Percentiles rank a stretch among this genome's conserved stretches.
Evolutionary conservation across 768 basidiomycete genomes (phyloP).

Genomic region (Termitomyces sp.): DNA sequence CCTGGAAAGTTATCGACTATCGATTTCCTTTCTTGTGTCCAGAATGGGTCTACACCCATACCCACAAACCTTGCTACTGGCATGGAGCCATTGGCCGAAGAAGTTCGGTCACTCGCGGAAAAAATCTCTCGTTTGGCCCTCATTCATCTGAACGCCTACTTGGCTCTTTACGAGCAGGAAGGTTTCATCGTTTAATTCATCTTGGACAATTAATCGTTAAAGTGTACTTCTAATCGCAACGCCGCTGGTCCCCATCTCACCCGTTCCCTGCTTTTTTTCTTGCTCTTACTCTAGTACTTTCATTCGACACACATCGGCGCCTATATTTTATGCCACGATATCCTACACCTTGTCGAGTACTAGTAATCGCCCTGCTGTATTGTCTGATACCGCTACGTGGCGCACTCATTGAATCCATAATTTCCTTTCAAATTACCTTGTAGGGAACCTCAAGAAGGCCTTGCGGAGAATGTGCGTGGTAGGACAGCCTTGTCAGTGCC

Average conservation of each 20-base stretch:
- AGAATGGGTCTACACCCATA: constrained; percentile 14
- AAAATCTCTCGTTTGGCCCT: constrained; percentile 69
- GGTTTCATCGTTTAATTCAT: constrained; percentile 39
- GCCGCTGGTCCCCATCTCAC: not conserved
- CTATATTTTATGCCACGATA: constrained; percentile 19
- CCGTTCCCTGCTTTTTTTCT: not conserved
- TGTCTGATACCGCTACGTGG: constrained; percentile 11
- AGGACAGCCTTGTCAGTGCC: too few relatives aligned
- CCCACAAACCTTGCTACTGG: constrained; percentile 44
- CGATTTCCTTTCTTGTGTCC: constrained; percentile 22
- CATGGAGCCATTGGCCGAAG: constrained; percentile 69
- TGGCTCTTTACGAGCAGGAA: constrained; percentile 72
- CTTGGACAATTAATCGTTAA: constrained; percentile 9
- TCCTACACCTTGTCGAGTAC: constrained; percentile 13
- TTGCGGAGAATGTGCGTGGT: constrained; percentile 8
- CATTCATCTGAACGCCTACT: constrained; percentile 74
- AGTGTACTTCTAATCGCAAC: constrained; percentile 5
- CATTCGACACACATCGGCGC: constrained; percentile 12
- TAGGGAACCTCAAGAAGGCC: not conserved
- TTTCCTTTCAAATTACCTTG: not conserved
- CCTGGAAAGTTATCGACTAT: constrained; percentile 26
- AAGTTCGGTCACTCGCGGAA: constrained; percentile 66
- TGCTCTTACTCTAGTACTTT: constrained; percentile 2
- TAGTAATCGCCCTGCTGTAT: constrained; percentile 2
- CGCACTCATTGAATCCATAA: constrained; percentile 3